Base-by-base conservation (phyloP, 306 rosid species). In the Hippophae rhamnoides region DNA sequence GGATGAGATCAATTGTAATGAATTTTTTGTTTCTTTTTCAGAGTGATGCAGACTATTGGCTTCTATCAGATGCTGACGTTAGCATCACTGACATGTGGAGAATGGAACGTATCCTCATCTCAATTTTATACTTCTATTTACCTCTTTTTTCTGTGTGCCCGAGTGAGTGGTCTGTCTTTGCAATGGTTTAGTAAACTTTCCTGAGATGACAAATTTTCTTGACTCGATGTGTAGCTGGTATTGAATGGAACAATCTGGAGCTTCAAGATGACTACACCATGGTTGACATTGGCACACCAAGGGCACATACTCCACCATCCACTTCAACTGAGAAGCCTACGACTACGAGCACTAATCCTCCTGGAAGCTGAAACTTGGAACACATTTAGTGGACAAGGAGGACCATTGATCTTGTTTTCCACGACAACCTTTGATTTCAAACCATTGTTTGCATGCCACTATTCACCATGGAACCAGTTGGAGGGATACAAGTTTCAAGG, bases 21-120 rank as follows among this genome's bases (percentile, higher is more conserved):
- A 47, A 27, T 53, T 64, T 65, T 44, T 54, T 57, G 74, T 54
- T 62, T 31, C 43, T 58, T 51, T 47, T 64, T 45, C 86, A 92
- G 98, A 78, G 83, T 55, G 89, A 87, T 61, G 88, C 96, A 43
- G 98, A 92, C 74, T 92, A 87, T 83, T 92, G 96, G 98, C 96
- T 92, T 62, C 79, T 87, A 67, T 85, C 98, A 11, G 92, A 87
- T 58, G 89, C 88, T 41, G 86, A 75, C 67, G 82, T 87, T 70
- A 85, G 96, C 75, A 85, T 85, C 68, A 92, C 98, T 41, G 96
- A 87, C 72, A 87, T 92, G 77, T 92, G 96, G 96, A 85, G 87
- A 78, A 73, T 93, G 56, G 98, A 85, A 58, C 61, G 96, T 92
- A 92, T 79, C 72, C 85, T 79, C 56, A 12, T 61, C 23, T 13